Conservation (phyloP, 306 rosid species). For the Lupinus albus region DNA sequence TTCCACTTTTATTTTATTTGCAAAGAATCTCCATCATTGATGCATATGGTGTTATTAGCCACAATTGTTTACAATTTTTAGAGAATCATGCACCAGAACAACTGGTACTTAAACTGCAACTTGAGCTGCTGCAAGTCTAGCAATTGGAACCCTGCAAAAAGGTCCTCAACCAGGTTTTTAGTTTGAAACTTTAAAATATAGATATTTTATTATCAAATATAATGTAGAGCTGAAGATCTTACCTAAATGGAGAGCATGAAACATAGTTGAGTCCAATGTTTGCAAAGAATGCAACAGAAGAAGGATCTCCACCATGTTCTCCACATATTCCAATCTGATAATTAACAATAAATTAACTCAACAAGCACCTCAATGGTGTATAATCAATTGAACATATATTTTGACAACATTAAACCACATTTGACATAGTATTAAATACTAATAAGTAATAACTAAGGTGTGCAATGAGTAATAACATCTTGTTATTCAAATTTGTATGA, state of each 20-base stretch:
- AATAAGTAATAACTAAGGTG: conserved; percentile 5
- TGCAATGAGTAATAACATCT: too few species aligned
- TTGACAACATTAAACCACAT: not conserved
- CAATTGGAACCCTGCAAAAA: conserved; percentile 84
- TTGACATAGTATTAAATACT: not conserved
- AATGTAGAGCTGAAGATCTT: not conserved
- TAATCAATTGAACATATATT: not conserved
- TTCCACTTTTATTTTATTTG: too few species aligned
- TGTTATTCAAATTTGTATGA: conserved; percentile 6
- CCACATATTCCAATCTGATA: conserved; percentile 96
- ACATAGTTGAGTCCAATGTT: conserved; percentile 95
- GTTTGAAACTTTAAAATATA: conserved; percentile 3
- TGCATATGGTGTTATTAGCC: conserved; percentile 1
- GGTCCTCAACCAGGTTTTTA: conserved; percentile 22
- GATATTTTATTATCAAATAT: conserved; percentile 8
- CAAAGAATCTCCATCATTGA: conserved; percentile 32
- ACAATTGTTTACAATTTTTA: conserved; percentile 22
- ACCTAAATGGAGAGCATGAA: conserved; percentile 98
- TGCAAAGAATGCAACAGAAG: conserved; percentile 93
- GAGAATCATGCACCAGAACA: conserved; percentile 6
- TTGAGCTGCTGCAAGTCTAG: conserved; percentile 98
- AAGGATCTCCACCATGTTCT: conserved; percentile 98
- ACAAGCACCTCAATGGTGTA: conserved; percentile 1
- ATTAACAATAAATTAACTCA: conserved; percentile 7
- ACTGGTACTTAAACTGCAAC: conserved; percentile 50